These are phyloP conservation scores for Paulownia fortunei DNA, from an alignment of 257 asterid genomes.

Conservation along the genomic window DNA sequence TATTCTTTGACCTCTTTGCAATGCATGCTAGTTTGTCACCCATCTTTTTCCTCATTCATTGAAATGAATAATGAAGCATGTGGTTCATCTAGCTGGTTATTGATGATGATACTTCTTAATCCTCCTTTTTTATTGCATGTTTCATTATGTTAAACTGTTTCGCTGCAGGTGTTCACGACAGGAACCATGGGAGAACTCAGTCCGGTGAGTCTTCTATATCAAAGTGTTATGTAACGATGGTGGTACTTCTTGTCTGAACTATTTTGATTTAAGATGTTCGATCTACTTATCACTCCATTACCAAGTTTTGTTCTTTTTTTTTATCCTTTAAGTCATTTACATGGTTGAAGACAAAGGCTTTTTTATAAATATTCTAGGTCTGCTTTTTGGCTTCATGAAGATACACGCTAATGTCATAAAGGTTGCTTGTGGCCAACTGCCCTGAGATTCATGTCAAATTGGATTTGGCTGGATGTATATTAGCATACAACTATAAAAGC, in stretches of 20 bases:
- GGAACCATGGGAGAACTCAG: slow-evolving; percentile 87
- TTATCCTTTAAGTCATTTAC: neutral
- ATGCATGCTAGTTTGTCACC: neutral
- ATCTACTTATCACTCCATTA: neutral
- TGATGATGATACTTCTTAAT: slow-evolving; percentile 19
- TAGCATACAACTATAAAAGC: neutral
- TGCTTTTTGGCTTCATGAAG: neutral
- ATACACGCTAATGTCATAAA: neutral
- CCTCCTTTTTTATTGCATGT: neutral
- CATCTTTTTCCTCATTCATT: neutral
- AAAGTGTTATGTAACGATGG: neutral
- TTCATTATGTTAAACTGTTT: neutral
- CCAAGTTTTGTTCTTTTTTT: neutral
- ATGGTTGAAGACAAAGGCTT: neutral
- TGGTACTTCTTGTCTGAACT: neutral
- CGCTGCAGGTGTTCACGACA: slow-evolving; percentile 58
- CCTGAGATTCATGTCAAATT: neutral
- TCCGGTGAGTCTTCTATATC: slow-evolving; percentile 53
- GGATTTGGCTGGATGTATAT: neutral
- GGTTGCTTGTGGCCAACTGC: neutral
- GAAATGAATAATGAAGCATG: neutral
- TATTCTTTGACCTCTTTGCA: neutral
- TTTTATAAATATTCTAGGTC: neutral
- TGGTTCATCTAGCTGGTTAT: neutral
- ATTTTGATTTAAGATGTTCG: neutral